Conservation (phyloP, 495 filamentous ascomycete genomes). For the Tuber borchii region DNA sequence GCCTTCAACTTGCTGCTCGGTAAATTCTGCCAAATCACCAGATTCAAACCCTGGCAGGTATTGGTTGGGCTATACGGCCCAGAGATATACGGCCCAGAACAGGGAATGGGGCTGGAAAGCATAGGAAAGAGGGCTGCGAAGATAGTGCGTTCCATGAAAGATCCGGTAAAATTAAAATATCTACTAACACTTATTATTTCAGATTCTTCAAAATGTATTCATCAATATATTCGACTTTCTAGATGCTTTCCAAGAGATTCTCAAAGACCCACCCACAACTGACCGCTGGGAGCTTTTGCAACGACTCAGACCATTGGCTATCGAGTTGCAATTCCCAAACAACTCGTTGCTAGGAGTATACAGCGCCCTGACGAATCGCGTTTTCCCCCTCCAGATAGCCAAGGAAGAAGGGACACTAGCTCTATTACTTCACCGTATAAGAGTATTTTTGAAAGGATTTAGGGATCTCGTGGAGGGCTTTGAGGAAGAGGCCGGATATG, state of each 20-base stretch:
- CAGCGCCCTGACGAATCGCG: not conserved
- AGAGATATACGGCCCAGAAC: too few species aligned
- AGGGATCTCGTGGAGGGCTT: not conserved
- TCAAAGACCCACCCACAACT: not conserved
- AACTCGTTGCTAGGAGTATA: not conserved
- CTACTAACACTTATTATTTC: not conserved
- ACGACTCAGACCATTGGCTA: not conserved
- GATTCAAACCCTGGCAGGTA: not conserved
- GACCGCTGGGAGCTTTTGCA: not conserved
- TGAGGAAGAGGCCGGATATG: not conserved
- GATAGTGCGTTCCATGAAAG: not conserved
- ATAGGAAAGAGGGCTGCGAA: not conserved
- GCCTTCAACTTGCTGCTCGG: not conserved
- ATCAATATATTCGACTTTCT: constrained; percentile 2
- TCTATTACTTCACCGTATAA: not conserved
- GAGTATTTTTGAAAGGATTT: not conserved
- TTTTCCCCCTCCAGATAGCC: not conserved
- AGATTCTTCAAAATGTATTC: not conserved
- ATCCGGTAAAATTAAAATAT: not conserved
- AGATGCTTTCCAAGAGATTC: not conserved
- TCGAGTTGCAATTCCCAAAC: not conserved
- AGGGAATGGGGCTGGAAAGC: not conserved
- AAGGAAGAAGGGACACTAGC: not conserved
- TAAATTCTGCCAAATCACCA: not conserved
- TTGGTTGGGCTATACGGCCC: not conserved